Base-by-base conservation (phyloP, 1,139 yeast species). In the Saccharomyces hybrid region DNA sequence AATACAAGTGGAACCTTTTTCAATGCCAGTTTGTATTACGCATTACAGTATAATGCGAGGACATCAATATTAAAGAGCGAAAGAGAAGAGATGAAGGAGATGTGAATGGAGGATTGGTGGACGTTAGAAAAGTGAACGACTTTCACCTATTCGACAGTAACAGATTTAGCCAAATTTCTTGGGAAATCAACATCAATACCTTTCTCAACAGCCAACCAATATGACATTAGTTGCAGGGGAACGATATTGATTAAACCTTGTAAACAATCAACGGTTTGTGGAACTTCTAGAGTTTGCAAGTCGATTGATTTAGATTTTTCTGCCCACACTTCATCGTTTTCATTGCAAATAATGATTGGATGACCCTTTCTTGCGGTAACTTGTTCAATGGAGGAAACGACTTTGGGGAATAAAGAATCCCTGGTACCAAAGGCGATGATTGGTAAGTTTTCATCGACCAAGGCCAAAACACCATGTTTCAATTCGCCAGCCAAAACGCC, bases 141-240 rank as follows among this genome's bases (percentile, higher is more conserved):
- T 4, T n/a, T 13, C 7, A 8, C 26, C 52, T 61, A 71, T 58
- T 74, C 98, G 60, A 93, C 99, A 53, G 99, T 95, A 57, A 95
- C 99, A 50, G 96, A 86, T 78, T 95, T 95, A 61, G 99, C 99
- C 76, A 95, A 81, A 77, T 95, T 95, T 76, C 99, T 86, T 64
- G 99, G 99, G 83, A 93, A 93, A 73, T 95, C 99, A 56, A 95
- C 99, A 71, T 95, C 96, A 66, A 88, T 86, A 47, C 98, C 98
- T 71, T 93, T 87, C 75, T 86, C 84, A 56, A 89, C 93, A 52
- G 99, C 98, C 69, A 95, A 80, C 95, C 97, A 91, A 78, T 95
- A 95, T 70, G 97, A 86, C 83, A 91, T 91, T 71, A 95, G 80
- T 75, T 95, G 99, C 69, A 95, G 75, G 56, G 99, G 99, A 66